Percentiles rank a stretch among this genome's conserved stretches.
These are phyloP conservation scores for Flaveria robusta DNA, from an alignment of 129 eudicot genomes.

Conservation along the genomic window DNA sequence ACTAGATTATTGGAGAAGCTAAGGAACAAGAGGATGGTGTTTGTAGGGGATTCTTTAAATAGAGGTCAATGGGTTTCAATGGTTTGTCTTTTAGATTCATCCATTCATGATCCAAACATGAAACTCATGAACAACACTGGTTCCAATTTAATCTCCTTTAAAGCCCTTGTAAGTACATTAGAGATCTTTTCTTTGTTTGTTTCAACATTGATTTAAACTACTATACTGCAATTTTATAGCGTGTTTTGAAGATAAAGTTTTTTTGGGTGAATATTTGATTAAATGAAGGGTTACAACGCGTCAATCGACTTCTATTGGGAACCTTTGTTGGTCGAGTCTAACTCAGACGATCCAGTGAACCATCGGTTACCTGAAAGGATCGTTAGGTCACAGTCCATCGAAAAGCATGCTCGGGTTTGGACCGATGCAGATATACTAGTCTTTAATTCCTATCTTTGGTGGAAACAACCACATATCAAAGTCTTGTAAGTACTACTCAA, in stretches of 20 bases:
- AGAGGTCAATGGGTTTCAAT: slow-evolving; percentile 92
- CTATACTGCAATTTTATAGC: not conserved
- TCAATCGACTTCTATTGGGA: slow-evolving; percentile 73
- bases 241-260: not conserved
- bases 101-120: slow-evolving; percentile 47
- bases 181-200: not conserved
- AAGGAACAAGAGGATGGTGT: slow-evolving; percentile 75
- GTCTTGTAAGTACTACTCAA: slow-evolving; percentile 54
- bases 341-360: slow-evolving; percentile 65
- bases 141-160: slow-evolving; percentile 55
- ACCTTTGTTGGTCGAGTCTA: slow-evolving; percentile 72
- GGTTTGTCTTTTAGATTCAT: slow-evolving; percentile 70
- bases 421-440: slow-evolving; percentile 60
- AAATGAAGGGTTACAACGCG: slow-evolving; percentile 62
- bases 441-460: slow-evolving; percentile 73
- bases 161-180: slow-evolving; percentile 50
- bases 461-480: slow-evolving; percentile 59
- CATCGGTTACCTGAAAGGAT: slow-evolving; percentile 64
- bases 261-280: not conserved
- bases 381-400: slow-evolving; percentile 56
- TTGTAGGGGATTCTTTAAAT: slow-evolving; percentile 81
- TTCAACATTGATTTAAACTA: not conserved
- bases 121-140: slow-evolving; percentile 64
- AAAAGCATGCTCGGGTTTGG: slow-evolving; percentile 70
- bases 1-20: slow-evolving; percentile 64